A percentile compares a stretch with the other conserved stretches of the same genome.
These are phyloP conservation scores for Rhynchospora breviuscula DNA, from an alignment of 176 grass and related monocot species.

Conservation along the genomic window DNA sequence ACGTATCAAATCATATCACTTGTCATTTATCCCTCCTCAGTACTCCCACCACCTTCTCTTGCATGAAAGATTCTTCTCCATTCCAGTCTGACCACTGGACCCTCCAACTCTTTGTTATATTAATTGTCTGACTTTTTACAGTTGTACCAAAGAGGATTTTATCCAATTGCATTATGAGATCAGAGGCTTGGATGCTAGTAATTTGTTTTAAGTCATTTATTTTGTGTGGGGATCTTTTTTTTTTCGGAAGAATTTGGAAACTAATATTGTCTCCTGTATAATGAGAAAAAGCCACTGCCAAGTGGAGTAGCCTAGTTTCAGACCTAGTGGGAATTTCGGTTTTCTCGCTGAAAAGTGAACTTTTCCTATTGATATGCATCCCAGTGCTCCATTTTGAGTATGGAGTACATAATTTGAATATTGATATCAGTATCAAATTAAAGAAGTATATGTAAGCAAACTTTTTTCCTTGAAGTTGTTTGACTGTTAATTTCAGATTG, in stretches of 20 bases:
- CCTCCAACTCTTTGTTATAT: neutral
- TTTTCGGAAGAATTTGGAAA: too few species aligned
- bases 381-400: neutral
- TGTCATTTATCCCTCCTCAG: slow-evolving; percentile 38
- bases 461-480: too few species aligned
- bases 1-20: slow-evolving; percentile 65
- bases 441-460: neutral
- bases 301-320: slow-evolving; percentile 23
- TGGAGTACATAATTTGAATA: neutral
- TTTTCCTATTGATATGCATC: neutral
- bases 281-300: slow-evolving; percentile 19
- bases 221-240: too few species aligned
- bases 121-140: slow-evolving; percentile 3
- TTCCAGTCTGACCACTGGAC: neutral
- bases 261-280: too few species aligned
- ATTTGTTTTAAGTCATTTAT: too few species aligned
- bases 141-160: too few species aligned
- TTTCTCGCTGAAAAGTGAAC: neutral
- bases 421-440: neutral
- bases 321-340: slow-evolving; percentile 25
- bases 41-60: neutral
- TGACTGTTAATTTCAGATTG: neutral
- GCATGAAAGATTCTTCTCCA: neutral
- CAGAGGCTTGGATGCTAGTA: too few species aligned
- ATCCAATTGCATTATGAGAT: too few species aligned